Evolutionary conservation across 495 filamentous ascomycete genomes (phyloP).

Genomic region (Astrocystis sublimbata): DNA sequence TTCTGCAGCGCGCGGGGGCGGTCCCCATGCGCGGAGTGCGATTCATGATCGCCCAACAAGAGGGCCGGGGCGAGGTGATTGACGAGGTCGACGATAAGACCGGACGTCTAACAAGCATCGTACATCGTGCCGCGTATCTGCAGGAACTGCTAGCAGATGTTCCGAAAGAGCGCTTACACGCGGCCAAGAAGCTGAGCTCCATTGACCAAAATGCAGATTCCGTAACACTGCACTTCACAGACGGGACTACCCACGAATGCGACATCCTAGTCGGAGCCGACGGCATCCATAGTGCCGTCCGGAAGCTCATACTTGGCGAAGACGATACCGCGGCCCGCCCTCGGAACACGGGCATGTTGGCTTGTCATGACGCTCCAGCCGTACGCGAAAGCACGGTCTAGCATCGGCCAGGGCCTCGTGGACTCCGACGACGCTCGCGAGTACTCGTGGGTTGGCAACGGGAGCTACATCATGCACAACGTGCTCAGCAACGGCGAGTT

Average conservation of each 20-base stretch:
- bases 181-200: slow-evolving; percentile 20
- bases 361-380: slow-evolving; percentile 16
- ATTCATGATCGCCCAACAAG: slow-evolving; percentile 17
- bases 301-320: slow-evolving; percentile 22
- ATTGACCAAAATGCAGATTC: slow-evolving; percentile 8
- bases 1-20: slow-evolving; percentile 17
- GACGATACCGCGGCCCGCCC: slow-evolving; percentile 13
- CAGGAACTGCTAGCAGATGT: slow-evolving; percentile 17
- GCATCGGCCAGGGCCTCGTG: slow-evolving; percentile 14
- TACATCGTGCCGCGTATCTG: slow-evolving; percentile 20
- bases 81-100: background rate
- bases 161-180: slow-evolving; percentile 16
- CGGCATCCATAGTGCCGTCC: slow-evolving; percentile 45
- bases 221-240: slow-evolving; percentile 27
- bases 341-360: slow-evolving; percentile 13
- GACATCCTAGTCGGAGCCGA: slow-evolving; percentile 51
- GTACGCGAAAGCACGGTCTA: slow-evolving; percentile 12
- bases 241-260: slow-evolving; percentile 40
- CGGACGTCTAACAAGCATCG: slow-evolving; percentile 19
- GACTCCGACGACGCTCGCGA: slow-evolving; percentile 17
- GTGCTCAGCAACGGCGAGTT: slow-evolving; percentile 13
- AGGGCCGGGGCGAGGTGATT: background rate
- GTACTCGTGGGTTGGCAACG: slow-evolving; percentile 18
- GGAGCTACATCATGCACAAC: slow-evolving; percentile 14
- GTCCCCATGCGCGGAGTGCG: slow-evolving; percentile 20